These are phyloP conservation scores for Colletotrichum camelliae DNA, from an alignment of 2,329 filamentous ascomycete genomes.

Conservation along the genomic window DNA sequence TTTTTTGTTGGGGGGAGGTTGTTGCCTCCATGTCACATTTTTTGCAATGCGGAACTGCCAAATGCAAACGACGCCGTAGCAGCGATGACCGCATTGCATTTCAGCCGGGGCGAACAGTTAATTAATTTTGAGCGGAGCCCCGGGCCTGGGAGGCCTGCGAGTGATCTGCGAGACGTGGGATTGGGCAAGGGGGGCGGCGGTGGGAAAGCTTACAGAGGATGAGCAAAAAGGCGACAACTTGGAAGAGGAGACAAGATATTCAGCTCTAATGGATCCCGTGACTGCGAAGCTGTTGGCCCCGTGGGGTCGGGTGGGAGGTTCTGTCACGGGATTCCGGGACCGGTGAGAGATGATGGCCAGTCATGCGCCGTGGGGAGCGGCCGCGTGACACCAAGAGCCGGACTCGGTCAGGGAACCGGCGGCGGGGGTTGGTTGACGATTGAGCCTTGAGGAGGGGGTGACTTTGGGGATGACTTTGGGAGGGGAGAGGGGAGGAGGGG, in stretches of 20 bases:
- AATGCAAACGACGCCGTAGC: not conserved
- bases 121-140: not conserved
- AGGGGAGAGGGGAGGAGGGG: not conserved
- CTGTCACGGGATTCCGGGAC: conserved; percentile 11
- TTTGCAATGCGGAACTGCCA: not conserved
- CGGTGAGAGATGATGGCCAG: conserved; percentile 17
- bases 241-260: not conserved
- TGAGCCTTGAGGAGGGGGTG: not conserved
- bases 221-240: not conserved
- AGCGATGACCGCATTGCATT: not conserved
- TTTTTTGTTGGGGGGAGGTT: not conserved
- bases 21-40: not conserved
- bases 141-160: not conserved
- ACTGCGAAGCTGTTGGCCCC: not conserved
- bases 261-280: conserved; percentile 2
- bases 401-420: conserved; percentile 11
- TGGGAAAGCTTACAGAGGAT: not conserved
- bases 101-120: not conserved
- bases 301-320: conserved; percentile 5
- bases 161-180: not conserved
- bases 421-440: not conserved
- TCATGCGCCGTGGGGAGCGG: conserved; percentile 16
- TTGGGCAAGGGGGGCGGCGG: not conserved
- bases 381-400: conserved; percentile 20
- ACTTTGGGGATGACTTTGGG: not conserved